Evolutionary conservation across 2,329 filamentous ascomycete genomes (phyloP), one percentile per base, ranked within the genome.

Genomic region (Colletotrichum magnum): DNA sequence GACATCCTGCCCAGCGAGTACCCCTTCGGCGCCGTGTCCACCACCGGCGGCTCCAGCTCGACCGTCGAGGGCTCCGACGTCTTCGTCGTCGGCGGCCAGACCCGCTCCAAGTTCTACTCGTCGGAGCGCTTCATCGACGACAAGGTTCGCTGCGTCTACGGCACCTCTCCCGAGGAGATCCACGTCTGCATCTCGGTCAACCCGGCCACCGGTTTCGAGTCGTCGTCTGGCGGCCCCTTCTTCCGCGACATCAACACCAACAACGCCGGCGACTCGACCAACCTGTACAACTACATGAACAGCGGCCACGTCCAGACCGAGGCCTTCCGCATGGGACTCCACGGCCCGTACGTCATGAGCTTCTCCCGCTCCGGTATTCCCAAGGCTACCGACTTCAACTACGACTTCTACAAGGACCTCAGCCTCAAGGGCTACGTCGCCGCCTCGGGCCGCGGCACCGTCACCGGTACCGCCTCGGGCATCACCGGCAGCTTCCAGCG

Each of bases 121-220:
- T 89, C 87, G 68, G 83, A 90, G 71, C 85, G 90, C n/a, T 92
- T 91, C 78, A 92, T 93, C 75, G 90, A 93, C 75, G 89, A 91
- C 73, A 81, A 87, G 52, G 84, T 87, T 28, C 89, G 91, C 75
- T 92, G 90, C 77, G 87, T 90, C 45, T 85, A 84, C 68, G 86
- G 86, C 24, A 82, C 81, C 68, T 79, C 77, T 36, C 74, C 76
- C 62, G 77, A 80, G 57, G 73, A 79, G 28, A 84, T 88, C 45
- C 87, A 90, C 72, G 89, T 88, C 12, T 92, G 90, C 77, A 87
- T 92, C 77, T 80, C 91, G 62, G 84, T 87, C 58, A 54, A 62
- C 52, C 86, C 86, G 48, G 80, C 84, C 51, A 83, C 87, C 43
- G 67, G 62, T 13, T 67, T 67, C 51, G 90, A 93, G 76, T 84